Evolutionary conservation across 169 alveolate species (phyloP), one percentile per base, ranked within the genome.

Genomic region (Babesia caballi): DNA sequence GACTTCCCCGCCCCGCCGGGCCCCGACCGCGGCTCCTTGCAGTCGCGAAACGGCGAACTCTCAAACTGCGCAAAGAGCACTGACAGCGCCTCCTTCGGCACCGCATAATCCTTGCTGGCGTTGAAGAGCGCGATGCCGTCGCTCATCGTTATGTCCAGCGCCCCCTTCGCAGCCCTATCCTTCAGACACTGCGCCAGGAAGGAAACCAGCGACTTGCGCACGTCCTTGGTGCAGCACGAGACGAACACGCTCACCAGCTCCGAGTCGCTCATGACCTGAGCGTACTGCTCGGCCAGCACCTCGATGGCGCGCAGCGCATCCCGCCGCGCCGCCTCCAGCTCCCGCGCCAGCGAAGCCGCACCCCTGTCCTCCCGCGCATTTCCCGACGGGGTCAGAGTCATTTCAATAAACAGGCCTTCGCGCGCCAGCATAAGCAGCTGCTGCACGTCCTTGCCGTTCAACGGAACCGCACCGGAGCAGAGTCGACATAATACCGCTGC

Each of bases 391-490:
- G 52, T 25, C 25, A 9, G 5, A 6, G 14, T 6, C 46, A 32
- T 63, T 35, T 1, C 0, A 11, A 28, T 7, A 33, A 63, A 38
- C 7, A 67, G 6, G 7, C 12, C 25, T 32, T 67, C 78, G n/a
- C 68, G 21, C 2, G 68, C 25, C 3, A 67, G 17, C 78, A 67
- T 67, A 36, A 67, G 41, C 3, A 67, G 12, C 33, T 67, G 78
- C 30, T 67, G 78, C 2, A 67, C 17, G 47, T 67, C 78, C 38
- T 54, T 54, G 17, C 68, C 68, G 23, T 67, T 67, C 36, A 28
- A n/a, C 0, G 7, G 19, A 2, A 19, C 19, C 46, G 19, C 9
- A 25, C 42, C 66, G 0, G 8, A 15, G 3, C 8, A 6, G 21
- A 67, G 4, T 14, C 56, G 11, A 14, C 19, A 17, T 17, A 67